Percentiles rank a stretch among this genome's conserved stretches.
Conservation (phyloP, 495 filamentous ascomycete genomes). For the Penicillium tannophilum region DNA sequence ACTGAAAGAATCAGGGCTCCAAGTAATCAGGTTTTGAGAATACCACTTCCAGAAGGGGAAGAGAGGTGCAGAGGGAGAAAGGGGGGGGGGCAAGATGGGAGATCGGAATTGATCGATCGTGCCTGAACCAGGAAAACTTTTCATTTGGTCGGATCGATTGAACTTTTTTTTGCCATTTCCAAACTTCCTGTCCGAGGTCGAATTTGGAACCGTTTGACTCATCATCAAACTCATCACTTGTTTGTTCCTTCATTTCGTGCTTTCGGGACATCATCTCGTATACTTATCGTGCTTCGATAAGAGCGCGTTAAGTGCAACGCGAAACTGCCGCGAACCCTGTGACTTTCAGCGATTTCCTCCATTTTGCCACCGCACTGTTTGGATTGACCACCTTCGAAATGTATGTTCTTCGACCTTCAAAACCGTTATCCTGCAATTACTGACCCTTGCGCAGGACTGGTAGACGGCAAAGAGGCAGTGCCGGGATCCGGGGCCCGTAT, state of each 20-base stretch:
- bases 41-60: neutral
- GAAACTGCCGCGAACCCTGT: conserved; percentile 48
- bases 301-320: conserved; percentile 44
- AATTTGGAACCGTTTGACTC: neutral
- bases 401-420: neutral
- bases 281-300: conserved; percentile 10
- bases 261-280: neutral
- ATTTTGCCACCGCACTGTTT: conserved; percentile 1
- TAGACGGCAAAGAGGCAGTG: conserved; percentile 37
- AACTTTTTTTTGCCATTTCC: conserved; percentile 14
- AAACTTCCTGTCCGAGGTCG: neutral
- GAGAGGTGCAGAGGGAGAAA: neutral
- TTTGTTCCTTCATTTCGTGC: neutral
- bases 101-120: conserved; percentile 22
- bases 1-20: neutral
- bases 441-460: conserved; percentile 32
- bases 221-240: neutral
- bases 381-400: conserved; percentile 1
- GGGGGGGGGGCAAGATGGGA: conserved; percentile 8
- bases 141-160: conserved; percentile 13
- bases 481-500: conserved; percentile 65
- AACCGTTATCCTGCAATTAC: neutral
- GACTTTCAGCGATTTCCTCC: conserved; percentile 23
- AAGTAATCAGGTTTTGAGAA: neutral
- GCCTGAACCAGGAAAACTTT: conserved; percentile 34